Base-by-base conservation (phyloP, 2,329 filamentous ascomycete genomes). In the Epichloe sibirici region DNA sequence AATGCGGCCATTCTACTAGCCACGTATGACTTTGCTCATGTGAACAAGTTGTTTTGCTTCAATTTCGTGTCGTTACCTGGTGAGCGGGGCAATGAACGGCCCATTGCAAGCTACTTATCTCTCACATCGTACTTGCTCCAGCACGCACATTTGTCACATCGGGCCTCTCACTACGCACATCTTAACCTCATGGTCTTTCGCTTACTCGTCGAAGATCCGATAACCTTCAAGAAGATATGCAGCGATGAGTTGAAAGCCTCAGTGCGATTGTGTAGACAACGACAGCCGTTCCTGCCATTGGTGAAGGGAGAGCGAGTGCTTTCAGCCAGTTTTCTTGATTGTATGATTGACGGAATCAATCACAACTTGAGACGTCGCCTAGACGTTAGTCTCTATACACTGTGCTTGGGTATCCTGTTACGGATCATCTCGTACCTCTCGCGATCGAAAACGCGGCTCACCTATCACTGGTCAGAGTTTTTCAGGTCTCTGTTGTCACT, bases 381-480 rank as follows among this genome's bases (percentile, higher is more conserved):
- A 3, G 91, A 97, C 65, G 82, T 90, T 13, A 81, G 86, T 38
- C 78, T 97, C 37, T 96, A 96, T 64, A 86, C 82, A 23, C 79
- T 94, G 23, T 86, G 82, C 58, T 75, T 96, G 13, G 88, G 87
- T 15, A 86, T 95, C 55, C 76, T 95, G 58, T 76, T 94, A 51
- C 85, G 91, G 44, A 75, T 94, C 49, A 78, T 97, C 39, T 89
- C 89, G 6, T 88, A 91, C 64, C 78, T 97, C 40, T 88, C 88
- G 45, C 83, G 86, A 57, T 87, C 86, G 48, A 83, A 89, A 61
- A 90, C 85, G 35, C 85, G 93, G 37, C 75, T 97, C 17, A 69
- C 76, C 15, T 96, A 96, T 66, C 93, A 98, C 70, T 98, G 93
- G 93, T 83, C 89, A 1, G 90, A 97, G 62, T 79, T 98, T 31